These are phyloP conservation scores for Penicillium psychrosexuale DNA, from an alignment of 2,329 filamentous ascomycete species.

Conservation along the genomic window DNA sequence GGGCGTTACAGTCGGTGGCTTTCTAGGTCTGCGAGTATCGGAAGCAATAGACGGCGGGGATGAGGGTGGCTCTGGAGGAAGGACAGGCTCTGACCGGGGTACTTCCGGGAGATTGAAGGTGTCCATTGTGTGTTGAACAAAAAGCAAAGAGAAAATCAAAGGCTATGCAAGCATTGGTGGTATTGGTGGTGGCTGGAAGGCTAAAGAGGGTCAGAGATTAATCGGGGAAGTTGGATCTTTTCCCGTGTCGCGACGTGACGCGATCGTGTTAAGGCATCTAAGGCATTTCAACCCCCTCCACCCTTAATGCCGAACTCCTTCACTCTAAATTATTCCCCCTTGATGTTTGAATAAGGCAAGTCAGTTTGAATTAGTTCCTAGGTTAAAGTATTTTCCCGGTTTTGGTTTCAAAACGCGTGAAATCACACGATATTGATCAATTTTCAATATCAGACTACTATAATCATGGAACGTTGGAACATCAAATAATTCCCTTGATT, in stretches of 20 bases:
- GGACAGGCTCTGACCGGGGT: conserved; percentile 36
- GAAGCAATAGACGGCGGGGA: conserved; percentile 44
- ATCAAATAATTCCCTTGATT: neutral
- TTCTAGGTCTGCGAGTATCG: conserved; percentile 41
- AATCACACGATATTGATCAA: neutral
- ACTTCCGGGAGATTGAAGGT: conserved; percentile 33
- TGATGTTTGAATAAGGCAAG: neutral
- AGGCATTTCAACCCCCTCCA: neutral
- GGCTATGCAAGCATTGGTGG: conserved; percentile 11
- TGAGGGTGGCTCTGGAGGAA: conserved; percentile 38
- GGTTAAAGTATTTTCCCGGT: neutral
- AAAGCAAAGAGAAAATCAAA: conserved; percentile 14
- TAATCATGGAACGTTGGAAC: neutral
- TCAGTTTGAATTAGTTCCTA: neutral
- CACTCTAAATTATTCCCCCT: neutral
- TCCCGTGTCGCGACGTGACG: conserved; percentile 29
- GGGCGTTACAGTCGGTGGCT: conserved; percentile 50
- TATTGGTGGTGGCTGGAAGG: conserved; percentile 6
- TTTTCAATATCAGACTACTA: neutral
- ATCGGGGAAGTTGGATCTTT: conserved; percentile 16
- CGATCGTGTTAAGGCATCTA: conserved; percentile 20
- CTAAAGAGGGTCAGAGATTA: conserved; percentile 24
- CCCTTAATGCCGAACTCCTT: neutral
- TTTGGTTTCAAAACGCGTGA: neutral
- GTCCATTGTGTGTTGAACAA: conserved; percentile 31